Evolutionary conservation across 2,329 filamentous ascomycete genomes (phyloP).

Genomic region (Trichophyton benhamiae): DNA sequence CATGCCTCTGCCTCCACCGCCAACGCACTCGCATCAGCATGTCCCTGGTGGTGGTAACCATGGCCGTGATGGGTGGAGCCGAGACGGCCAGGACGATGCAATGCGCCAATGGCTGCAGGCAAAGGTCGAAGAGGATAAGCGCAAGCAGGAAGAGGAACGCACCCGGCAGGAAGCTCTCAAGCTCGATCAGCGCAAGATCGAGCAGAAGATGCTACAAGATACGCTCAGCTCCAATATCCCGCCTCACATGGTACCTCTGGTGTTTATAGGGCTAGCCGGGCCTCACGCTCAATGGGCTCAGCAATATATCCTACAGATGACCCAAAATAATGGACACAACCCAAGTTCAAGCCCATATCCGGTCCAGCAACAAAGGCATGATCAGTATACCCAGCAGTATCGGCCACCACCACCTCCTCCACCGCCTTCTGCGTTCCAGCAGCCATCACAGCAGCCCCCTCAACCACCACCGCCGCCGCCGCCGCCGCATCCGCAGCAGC

Average conservation of each 20-base stretch:
- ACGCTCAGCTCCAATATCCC: constrained; percentile 59
- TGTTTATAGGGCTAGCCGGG: constrained; percentile 61
- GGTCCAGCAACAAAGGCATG: background rate
- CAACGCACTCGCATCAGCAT: constrained; percentile 50
- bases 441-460: background rate
- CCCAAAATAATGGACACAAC: constrained; percentile 37
- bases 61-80: background rate
- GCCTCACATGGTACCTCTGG: constrained; percentile 59
- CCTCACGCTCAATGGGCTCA: constrained; percentile 56
- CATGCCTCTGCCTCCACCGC: constrained; percentile 44
- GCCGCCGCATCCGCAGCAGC: background rate
- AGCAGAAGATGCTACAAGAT: constrained; percentile 59
- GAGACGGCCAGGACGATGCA: constrained; percentile 44
- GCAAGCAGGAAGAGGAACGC: constrained; percentile 62
- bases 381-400: constrained; percentile 1
- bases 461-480: background rate
- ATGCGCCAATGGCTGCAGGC: constrained; percentile 61
- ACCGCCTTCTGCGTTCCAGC: background rate
- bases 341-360: background rate
- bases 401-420: background rate
- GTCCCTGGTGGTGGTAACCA: background rate
- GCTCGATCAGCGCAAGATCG: constrained; percentile 59
- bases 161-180: constrained; percentile 50
- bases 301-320: constrained; percentile 44
- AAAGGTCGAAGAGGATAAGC: constrained; percentile 59